Evolutionary conservation across 2,329 filamentous ascomycete species (phyloP), one percentile per base, ranked within the genome.

Genomic region (Fusarium succisae): DNA sequence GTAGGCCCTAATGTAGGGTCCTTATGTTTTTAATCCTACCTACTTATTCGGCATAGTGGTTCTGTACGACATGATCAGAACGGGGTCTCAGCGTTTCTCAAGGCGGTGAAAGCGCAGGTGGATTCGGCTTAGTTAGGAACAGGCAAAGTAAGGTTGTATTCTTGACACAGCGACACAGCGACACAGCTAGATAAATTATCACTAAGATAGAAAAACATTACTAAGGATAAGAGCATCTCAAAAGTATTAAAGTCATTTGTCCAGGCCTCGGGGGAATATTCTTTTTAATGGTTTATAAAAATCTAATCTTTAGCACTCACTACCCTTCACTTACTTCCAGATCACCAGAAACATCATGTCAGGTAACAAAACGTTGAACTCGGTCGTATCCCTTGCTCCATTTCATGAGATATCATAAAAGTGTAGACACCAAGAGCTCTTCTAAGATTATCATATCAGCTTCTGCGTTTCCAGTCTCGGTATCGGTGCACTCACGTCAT

Each of bases 191-290:
- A 37, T 37, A 18, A 37, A 37, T 10, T 37, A 1, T 2, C 10
- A 1, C 17, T 18, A 18, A 6, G 10, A 37, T 18, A 37, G 35
- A 37, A 37, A 37, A 4, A 1, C 32, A 35, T 35, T 35, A 35
- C 14, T 1, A 35, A 35, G 14, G 0, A 9, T 35, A 18, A 37
- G 35, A 6, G 35, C 0, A 18, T 37, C 8, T 10, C 0, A 37
- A 18, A 18, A 37, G 1, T 10, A 37, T 6, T 37, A 37, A 18
- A 37, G 35, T 37, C 17, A 18, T 18, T 18, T 37, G 17, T 37
- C 17, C 3, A 39, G 3, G 10, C 38, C 20, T 1, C 10, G 11
- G 11, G 18, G 38, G 11, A 39, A 8, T 39, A 8, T 39, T 22
- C 18, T 39, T 22, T 12, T 22, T 12, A 7, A 39, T 22, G 1